Percentiles rank a stretch among this genome's conserved stretches.
Conservation (phyloP, 345 rosid genomes). For the Angophora floribunda region DNA sequence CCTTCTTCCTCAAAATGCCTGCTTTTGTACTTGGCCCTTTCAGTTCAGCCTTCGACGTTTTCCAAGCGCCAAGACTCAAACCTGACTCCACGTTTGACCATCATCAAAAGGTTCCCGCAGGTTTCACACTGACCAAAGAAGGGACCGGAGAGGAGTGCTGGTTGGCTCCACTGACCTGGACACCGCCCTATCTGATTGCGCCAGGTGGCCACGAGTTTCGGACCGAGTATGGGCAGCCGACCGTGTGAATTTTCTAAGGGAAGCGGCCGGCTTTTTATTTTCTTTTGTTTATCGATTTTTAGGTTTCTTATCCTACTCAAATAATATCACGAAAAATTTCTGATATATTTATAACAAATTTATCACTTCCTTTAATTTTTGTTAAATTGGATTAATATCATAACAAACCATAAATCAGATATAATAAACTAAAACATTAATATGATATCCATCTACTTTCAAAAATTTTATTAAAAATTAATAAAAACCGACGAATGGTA, state of each 20-base stretch:
- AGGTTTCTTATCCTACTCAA: background rate
- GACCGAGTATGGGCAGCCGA: background rate
- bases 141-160: too few relatives aligned
- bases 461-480: too few relatives aligned
- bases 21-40: background rate
- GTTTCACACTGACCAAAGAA: background rate
- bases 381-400: too few relatives aligned
- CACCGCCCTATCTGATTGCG: background rate
- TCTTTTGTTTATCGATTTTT: background rate
- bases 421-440: too few relatives aligned
- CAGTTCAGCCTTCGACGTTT: background rate
- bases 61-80: too few relatives aligned
- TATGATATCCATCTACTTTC: too few relatives aligned
- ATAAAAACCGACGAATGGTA: too few relatives aligned
- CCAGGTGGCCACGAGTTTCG: background rate
- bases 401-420: too few relatives aligned
- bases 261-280: background rate
- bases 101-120: background rate
- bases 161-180: background rate
- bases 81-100: background rate
- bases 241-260: background rate
- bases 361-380: too few relatives aligned
- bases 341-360: too few relatives aligned
- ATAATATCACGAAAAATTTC: too few relatives aligned
- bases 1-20: background rate